Evolutionary conservation across 768 basidiomycete species (phyloP).

Genomic region (Trametes coccinea): DNA sequence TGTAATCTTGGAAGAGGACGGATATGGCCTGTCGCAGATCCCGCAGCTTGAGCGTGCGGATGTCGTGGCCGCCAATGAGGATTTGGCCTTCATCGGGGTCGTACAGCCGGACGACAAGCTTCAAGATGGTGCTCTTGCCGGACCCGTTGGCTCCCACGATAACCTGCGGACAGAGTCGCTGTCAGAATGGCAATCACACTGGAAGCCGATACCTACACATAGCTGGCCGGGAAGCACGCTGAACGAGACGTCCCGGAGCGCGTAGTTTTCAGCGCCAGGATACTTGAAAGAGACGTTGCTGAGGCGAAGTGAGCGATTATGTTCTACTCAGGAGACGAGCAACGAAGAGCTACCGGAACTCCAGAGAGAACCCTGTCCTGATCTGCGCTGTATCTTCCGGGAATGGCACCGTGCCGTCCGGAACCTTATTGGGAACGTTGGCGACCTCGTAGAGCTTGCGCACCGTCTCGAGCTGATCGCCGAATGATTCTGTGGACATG

Average conservation of each 20-base stretch:
- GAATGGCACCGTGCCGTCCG: constrained; percentile 10
- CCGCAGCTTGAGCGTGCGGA: constrained; percentile 56
- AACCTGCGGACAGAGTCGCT: constrained; percentile 43
- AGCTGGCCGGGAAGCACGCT: constrained; percentile 68
- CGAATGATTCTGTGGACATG: background rate
- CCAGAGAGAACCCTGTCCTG: constrained; percentile 50
- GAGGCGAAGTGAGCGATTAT: constrained; percentile 16
- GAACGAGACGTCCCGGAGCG: constrained; percentile 66
- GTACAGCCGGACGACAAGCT: constrained; percentile 69
- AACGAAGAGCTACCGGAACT: constrained; percentile 46
- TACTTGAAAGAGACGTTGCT: constrained; percentile 77
- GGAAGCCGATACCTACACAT: constrained; percentile 51
- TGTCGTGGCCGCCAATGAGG: constrained; percentile 61
- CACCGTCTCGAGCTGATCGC: constrained; percentile 10
- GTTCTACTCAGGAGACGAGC: background rate
- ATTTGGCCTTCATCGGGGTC: constrained; percentile 71
- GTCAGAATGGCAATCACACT: background rate
- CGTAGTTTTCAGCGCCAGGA: constrained; percentile 51
- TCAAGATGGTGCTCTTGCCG: constrained; percentile 77
- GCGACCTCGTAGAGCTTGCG: constrained; percentile 21
- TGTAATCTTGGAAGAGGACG: constrained; percentile 84
- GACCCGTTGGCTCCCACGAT: constrained; percentile 80
- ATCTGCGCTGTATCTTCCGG: constrained; percentile 25
- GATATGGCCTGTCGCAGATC: constrained; percentile 68
- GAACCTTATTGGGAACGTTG: constrained; percentile 1